Conservation (phyloP, 2,329 filamentous ascomycete species). For the Microcyclospora tardicrescens region DNA sequence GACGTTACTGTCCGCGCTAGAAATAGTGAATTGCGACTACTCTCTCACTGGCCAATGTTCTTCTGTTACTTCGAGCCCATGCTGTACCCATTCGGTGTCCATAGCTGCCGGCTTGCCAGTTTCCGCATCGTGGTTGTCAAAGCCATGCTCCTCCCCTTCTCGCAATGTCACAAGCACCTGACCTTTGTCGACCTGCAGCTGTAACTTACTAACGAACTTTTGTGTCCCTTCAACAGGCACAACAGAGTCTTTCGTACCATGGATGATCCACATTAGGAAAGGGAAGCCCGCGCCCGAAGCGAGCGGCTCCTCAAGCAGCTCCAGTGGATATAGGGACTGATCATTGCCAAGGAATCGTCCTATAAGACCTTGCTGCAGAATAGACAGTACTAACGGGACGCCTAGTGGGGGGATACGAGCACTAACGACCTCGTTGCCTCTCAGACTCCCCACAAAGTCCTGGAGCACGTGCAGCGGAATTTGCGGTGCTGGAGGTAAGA, state of each 20-base stretch:
- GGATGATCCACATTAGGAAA: slow-evolving; percentile 24
- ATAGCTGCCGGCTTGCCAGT: slow-evolving; percentile 4
- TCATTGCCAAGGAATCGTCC: slow-evolving; percentile 6
- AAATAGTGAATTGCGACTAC: no score
- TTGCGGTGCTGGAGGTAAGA: slow-evolving; percentile 4
- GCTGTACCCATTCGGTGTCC: slow-evolving; percentile 20
- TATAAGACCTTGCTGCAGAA: slow-evolving; percentile 8
- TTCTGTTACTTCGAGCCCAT: slow-evolving; percentile 15
- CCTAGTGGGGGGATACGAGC: slow-evolving; percentile 4
- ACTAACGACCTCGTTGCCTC: slow-evolving; percentile 5
- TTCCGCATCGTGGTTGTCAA: slow-evolving; percentile 15
- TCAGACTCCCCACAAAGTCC: slow-evolving; percentile 4
- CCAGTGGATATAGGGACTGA: slow-evolving; percentile 16
- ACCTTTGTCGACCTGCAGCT: slow-evolving; percentile 12
- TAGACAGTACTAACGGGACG: slow-evolving; percentile 8
- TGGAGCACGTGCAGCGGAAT: slow-evolving; percentile 2
- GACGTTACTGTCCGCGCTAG: no score
- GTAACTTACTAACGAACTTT: slow-evolving; percentile 17
- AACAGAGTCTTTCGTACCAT: slow-evolving; percentile 23
- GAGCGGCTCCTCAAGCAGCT: slow-evolving; percentile 18
- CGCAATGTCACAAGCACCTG: slow-evolving; percentile 15
- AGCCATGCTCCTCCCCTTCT: slow-evolving; percentile 26
- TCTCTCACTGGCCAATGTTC: slow-evolving; percentile 14
- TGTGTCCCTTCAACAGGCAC: slow-evolving; percentile 19
- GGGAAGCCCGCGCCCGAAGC: no score